phyloP scores from a whole-genome alignment of 768 basidiomycete species.

The Agrocybe praecox region DNA sequence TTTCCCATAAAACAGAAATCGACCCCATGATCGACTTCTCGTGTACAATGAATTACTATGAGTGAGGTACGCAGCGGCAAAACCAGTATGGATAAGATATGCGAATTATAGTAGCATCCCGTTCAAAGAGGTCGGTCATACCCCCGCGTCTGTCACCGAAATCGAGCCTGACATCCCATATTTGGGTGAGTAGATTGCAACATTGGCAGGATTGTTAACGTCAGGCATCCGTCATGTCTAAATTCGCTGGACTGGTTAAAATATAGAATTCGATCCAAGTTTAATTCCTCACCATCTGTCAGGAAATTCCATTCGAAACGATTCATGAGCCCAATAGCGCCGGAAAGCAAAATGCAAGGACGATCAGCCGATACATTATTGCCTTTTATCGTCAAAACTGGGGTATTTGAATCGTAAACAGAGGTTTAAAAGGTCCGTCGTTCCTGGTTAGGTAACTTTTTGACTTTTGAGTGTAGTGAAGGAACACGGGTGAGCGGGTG shows the following conservation, averaged over 20 bases:
- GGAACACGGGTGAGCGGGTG: no score
- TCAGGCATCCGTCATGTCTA: background rate
- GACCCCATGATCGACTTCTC: background rate
- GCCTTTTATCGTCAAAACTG: background rate
- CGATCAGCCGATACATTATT: background rate
- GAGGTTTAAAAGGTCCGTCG: no score
- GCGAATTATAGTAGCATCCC: background rate
- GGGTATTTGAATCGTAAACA: no score
- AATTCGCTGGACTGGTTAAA: background rate
- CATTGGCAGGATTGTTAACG: background rate
- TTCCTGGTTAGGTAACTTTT: no score
- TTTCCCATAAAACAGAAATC: background rate
- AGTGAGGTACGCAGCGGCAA: background rate
- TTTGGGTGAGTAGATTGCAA: background rate
- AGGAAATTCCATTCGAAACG: constrained; percentile 17
- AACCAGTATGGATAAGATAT: background rate
- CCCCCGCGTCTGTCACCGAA: no score
- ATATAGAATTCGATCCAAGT: background rate
- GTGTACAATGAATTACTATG: background rate
- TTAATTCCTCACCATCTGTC: constrained; percentile 4
- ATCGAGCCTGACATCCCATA: background rate
- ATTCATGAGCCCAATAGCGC: background rate
- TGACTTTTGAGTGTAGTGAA: no score
- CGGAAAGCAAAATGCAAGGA: background rate
- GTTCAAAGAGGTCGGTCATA: no score